phyloP scores from a whole-genome alignment of 1,284 basidiomycete genomes.

The Pisolithus thermaeus region DNA sequence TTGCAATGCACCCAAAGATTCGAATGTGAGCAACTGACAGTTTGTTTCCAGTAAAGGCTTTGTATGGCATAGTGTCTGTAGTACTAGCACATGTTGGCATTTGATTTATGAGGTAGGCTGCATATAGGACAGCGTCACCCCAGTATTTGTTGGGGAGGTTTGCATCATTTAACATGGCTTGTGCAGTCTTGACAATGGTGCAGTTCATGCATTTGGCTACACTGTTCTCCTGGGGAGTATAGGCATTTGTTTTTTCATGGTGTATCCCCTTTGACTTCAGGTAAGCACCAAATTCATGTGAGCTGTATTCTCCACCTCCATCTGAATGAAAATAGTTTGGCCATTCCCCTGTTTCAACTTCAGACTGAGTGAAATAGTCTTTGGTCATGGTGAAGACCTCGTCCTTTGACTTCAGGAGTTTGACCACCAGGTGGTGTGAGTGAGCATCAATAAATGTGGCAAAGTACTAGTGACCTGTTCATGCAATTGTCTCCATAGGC shows the following conservation, averaged over 20 bases:
- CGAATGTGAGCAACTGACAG: too few species aligned
- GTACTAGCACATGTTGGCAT: slow-evolving; percentile 6
- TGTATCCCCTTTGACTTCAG: slow-evolving; percentile 9
- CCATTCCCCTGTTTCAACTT: slow-evolving; percentile 1
- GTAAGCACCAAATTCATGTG: background rate
- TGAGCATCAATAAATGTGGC: slow-evolving; percentile 6
- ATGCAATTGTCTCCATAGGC: slow-evolving; percentile 3
- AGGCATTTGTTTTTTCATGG: slow-evolving; percentile 7
- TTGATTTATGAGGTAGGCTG: slow-evolving; percentile 24
- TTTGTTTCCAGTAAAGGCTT: too few species aligned
- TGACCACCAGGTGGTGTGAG: slow-evolving; percentile 7
- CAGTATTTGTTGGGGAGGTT: background rate
- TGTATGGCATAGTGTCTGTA: background rate
- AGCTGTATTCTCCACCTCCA: slow-evolving; percentile 16
- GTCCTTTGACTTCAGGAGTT: slow-evolving; percentile 4
- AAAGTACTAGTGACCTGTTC: slow-evolving; percentile 3
- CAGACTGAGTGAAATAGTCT: background rate
- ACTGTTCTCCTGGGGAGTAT: slow-evolving; percentile 9
- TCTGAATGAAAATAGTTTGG: slow-evolving; percentile 10
- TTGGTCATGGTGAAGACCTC: background rate
- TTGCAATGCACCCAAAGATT: background rate
- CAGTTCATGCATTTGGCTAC: slow-evolving; percentile 8
- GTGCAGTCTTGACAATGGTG: slow-evolving; percentile 13
- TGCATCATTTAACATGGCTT: slow-evolving; percentile 17
- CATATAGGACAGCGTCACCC: slow-evolving; percentile 2